Evolutionary conservation across 202 grass and related monocot species (phyloP).

Genomic region (Musa balbisiana): DNA sequence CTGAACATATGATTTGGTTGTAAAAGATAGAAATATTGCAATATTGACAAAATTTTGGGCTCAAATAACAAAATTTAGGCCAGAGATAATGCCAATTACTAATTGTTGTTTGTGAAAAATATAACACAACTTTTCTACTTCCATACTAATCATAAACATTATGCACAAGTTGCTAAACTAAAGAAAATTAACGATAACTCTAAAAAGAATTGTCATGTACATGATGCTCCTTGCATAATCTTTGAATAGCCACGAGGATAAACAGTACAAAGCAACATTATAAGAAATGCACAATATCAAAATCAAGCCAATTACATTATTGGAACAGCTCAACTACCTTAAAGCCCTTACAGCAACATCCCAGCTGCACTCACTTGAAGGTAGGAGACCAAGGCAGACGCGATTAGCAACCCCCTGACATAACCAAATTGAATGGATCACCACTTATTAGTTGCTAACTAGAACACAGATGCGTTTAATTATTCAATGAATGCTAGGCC

Average conservation of each 20-base stretch:
- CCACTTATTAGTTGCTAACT: not conserved
- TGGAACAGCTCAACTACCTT: conserved; percentile 39
- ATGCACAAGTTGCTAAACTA: too few species aligned
- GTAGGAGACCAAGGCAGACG: conserved; percentile 84
- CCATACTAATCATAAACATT: too few species aligned
- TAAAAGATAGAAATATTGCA: conserved; percentile 10
- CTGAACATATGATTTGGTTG: conserved; percentile 21
- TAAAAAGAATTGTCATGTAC: not conserved
- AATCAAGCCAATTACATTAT: not conserved
- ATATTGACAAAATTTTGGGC: not conserved
- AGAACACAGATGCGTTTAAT: too few species aligned
- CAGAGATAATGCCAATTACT: too few species aligned
- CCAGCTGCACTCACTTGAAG: conserved; percentile 91
- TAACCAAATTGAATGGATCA: conserved; percentile 13
- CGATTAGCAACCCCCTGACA: conserved; percentile 71
- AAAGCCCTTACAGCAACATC: conserved; percentile 69
- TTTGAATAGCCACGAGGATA: not conserved
- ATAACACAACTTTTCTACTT: too few species aligned
- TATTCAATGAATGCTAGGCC: too few species aligned
- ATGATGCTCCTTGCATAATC: not conserved
- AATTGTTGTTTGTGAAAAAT: too few species aligned
- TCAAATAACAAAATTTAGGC: too few species aligned
- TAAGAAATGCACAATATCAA: not conserved
- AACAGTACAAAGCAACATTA: not conserved
- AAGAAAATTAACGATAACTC: too few species aligned